Percentiles rank a stretch among this genome's conserved stretches.
These are phyloP conservation scores for Chrysochromulina tobinii DNA, from an alignment of 78 protist species.

Conservation along the genomic window DNA sequence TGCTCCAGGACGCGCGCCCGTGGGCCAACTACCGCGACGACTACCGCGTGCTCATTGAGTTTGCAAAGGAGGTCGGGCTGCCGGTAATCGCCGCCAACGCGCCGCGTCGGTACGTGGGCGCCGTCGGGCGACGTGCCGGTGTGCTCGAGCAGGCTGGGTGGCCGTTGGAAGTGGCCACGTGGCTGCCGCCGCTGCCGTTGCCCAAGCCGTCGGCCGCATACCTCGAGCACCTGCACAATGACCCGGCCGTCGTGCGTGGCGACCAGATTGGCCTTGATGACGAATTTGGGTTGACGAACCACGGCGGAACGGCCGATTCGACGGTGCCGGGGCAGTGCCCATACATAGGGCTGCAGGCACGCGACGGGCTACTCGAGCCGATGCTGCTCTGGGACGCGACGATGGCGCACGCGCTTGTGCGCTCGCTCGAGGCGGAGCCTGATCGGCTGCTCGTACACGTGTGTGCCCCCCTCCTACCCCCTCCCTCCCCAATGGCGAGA, in stretches of 20 bases:
- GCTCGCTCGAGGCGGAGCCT: not conserved
- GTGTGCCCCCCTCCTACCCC: not conserved
- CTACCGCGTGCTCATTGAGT: conserved; percentile 1
- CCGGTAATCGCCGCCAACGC: not conserved
- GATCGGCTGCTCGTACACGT: not conserved
- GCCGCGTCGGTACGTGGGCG: not conserved
- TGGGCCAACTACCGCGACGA: conserved; percentile 13
- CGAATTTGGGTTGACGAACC: too few species aligned
- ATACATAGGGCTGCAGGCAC: too few species aligned
- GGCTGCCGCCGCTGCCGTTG: not conserved
- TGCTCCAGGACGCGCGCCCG: conserved; percentile 2
- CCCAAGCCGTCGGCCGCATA: not conserved
- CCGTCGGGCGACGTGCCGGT: not conserved
- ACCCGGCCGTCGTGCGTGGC: too few species aligned
- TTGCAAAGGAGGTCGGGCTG: not conserved
- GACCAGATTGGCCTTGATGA: too few species aligned
- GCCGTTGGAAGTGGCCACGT: not conserved
- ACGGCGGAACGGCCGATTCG: too few species aligned
- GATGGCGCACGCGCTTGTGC: not conserved
- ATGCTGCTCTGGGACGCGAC: not conserved
- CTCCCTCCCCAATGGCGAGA: too few species aligned
- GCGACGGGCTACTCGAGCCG: not conserved
- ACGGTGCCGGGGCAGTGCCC: too few species aligned
- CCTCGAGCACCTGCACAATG: not conserved
- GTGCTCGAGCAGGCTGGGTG: not conserved